phyloP scores from a whole-genome alignment of 176 grass and related monocot species.

The Elaeis guineensis region DNA sequence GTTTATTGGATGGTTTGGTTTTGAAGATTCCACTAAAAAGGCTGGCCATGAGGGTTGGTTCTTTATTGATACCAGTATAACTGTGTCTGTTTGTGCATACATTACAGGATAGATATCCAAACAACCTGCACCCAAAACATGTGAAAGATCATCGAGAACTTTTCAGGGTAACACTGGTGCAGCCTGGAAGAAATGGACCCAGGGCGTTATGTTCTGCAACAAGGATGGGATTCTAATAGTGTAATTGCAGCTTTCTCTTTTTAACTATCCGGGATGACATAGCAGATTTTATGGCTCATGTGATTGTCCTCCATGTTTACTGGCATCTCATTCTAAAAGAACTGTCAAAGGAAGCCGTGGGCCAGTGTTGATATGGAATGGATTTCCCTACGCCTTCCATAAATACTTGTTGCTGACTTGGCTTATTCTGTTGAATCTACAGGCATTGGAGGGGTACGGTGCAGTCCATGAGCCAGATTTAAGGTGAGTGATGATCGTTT shows the following conservation, averaged over 20 bases:
- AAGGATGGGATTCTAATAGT: slow-evolving; percentile 93
- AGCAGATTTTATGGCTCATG: slow-evolving; percentile 67
- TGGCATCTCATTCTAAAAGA: slow-evolving; percentile 50
- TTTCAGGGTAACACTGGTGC: slow-evolving; percentile 36
- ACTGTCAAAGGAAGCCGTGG: slow-evolving; percentile 44
- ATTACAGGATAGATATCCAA: slow-evolving; percentile 64
- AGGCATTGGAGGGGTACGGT: slow-evolving; percentile 88
- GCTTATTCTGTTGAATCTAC: slow-evolving; percentile 99
- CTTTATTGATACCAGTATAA: slow-evolving; percentile 37
- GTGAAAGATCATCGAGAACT: slow-evolving; percentile 43
- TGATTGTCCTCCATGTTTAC: slow-evolving; percentile 51
- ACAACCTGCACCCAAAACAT: slow-evolving; percentile 26
- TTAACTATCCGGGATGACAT: slow-evolving; percentile 83
- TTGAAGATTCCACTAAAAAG: slow-evolving; percentile 25
- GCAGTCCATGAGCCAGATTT: slow-evolving; percentile 59
- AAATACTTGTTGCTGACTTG: slow-evolving; percentile 74
- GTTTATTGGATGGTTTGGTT: slow-evolving; percentile 13
- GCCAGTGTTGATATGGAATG: slow-evolving; percentile 85
- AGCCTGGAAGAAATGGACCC: slow-evolving; percentile 62
- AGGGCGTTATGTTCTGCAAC: slow-evolving; percentile 63
- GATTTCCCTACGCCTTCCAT: slow-evolving; percentile 78
- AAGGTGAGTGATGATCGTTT: slow-evolving; percentile 31
- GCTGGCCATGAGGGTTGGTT: slow-evolving; percentile 17
- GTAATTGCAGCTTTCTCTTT: slow-evolving; percentile 99
- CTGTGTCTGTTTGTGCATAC: slow-evolving; percentile 37